These are phyloP conservation scores for Malassezia vespertilionis DNA, from an alignment of 1,284 basidiomycete genomes.

Conservation along the genomic window DNA sequence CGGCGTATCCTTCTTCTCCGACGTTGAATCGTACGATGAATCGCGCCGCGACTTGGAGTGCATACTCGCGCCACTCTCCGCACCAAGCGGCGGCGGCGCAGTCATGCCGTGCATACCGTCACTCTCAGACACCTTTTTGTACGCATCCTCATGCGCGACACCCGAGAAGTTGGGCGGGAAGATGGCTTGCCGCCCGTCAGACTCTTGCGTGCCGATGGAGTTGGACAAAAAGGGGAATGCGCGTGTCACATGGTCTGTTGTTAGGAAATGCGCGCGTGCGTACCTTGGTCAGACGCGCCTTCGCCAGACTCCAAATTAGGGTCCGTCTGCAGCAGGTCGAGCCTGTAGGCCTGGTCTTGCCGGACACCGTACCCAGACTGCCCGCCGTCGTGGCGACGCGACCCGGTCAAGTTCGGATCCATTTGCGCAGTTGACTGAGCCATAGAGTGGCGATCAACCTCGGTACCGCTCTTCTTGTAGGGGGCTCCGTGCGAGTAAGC, in stretches of 20 bases:
- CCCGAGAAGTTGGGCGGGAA: conserved; percentile 16
- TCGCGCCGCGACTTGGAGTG: conserved; percentile 15
- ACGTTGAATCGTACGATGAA: conserved; percentile 15
- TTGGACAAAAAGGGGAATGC: conserved; percentile 18
- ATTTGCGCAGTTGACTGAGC: conserved; percentile 3
- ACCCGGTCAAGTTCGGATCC: conserved; percentile 14
- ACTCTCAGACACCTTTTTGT: conserved; percentile 9
- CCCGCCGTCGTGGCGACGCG: conserved; percentile 8
- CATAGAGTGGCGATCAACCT: not conserved
- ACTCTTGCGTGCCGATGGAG: conserved; percentile 13
- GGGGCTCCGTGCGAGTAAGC: conserved; percentile 2
- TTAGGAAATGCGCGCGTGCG: not conserved
- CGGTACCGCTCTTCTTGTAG: conserved; percentile 3
- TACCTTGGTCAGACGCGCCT: conserved; percentile 7
- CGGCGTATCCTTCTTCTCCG: conserved; percentile 35
- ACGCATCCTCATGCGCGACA: conserved; percentile 2
- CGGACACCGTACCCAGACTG: conserved; percentile 14
- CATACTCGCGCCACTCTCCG: not conserved
- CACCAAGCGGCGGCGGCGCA: not conserved
- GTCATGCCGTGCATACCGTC: not conserved
- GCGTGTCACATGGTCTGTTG: conserved; percentile 13
- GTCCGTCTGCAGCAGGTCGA: conserved; percentile 17
- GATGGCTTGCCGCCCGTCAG: conserved; percentile 12
- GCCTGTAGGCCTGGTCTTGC: conserved; percentile 16
- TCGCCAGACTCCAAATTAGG: conserved; percentile 16